phyloP scores from a whole-genome alignment of 208 protist species.

The Leishmania mexicana region DNA sequence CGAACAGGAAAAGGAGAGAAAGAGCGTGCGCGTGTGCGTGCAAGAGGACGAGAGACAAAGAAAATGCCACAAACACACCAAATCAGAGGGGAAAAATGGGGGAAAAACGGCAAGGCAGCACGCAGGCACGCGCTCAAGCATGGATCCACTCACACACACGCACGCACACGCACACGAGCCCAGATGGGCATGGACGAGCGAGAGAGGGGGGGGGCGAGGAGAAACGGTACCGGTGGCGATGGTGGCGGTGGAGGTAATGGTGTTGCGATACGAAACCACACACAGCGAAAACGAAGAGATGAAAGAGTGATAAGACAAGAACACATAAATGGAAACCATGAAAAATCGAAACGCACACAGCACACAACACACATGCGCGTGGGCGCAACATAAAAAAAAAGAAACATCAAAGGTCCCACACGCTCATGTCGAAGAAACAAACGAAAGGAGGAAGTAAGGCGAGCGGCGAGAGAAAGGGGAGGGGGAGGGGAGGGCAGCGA shows the following conservation, averaged over 20 bases:
- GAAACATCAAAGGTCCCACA: background rate
- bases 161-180: background rate
- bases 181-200: background rate
- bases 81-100: background rate
- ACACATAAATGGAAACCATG: constrained; percentile 17
- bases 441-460: background rate
- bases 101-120: background rate
- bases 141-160: background rate
- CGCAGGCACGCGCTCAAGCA: background rate
- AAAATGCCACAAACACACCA: background rate
- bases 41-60: background rate
- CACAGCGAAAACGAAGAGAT: background rate
- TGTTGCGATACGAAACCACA: background rate
- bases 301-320: background rate
- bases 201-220: background rate
- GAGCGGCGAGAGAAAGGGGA: background rate
- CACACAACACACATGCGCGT: background rate
- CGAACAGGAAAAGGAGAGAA: background rate
- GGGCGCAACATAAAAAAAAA: background rate
- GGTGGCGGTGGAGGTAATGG: background rate
- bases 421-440: background rate
- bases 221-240: background rate
- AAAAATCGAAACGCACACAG: background rate
- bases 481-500: background rate
- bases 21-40: background rate